These are phyloP conservation scores for Oenanthe sinensis DNA, from an alignment of 129 eudicot genomes.

Conservation along the genomic window DNA sequence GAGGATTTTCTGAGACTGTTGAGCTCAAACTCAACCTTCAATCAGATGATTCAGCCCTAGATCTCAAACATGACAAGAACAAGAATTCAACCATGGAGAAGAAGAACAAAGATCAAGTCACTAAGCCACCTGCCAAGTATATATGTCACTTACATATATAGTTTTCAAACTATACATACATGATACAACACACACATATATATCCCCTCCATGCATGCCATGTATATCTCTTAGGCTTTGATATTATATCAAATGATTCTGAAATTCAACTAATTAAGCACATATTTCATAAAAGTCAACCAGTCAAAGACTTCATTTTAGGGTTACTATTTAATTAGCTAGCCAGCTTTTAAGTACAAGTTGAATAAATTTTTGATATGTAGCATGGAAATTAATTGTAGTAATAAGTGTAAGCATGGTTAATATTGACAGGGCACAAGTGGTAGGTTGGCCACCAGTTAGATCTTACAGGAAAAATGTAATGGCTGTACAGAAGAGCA, in stretches of 20 bases:
- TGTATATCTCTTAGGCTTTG: neutral
- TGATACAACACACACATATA: neutral
- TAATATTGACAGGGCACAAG: slow-evolving; percentile 56
- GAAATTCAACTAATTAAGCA: no score
- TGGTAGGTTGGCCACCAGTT: slow-evolving; percentile 99
- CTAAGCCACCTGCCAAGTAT: slow-evolving; percentile 95
- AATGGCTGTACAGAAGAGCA: slow-evolving; percentile 58
- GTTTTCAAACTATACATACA: no score
- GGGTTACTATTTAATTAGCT: neutral
- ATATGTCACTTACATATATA: slow-evolving; percentile 5
- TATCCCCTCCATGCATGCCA: neutral
- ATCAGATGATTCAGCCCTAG: slow-evolving; percentile 31
- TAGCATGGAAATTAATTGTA: neutral
- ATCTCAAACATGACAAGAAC: slow-evolving; percentile 36
- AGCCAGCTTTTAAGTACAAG: neutral
- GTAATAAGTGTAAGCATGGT: neutral
- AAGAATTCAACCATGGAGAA: slow-evolving; percentile 20
- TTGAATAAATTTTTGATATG: neutral
- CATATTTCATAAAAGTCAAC: neutral
- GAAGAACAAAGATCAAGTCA: slow-evolving; percentile 11
- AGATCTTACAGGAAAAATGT: slow-evolving; percentile 77
- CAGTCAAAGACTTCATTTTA: neutral
- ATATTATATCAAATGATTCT: no score
- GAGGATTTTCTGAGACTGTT: slow-evolving; percentile 87
- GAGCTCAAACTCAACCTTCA: slow-evolving; percentile 84